A percentile compares a stretch with the other conserved stretches of the same genome.
These are phyloP conservation scores for Prunus fruticosa DNA, from an alignment of 306 rosid species.

Conservation along the genomic window DNA sequence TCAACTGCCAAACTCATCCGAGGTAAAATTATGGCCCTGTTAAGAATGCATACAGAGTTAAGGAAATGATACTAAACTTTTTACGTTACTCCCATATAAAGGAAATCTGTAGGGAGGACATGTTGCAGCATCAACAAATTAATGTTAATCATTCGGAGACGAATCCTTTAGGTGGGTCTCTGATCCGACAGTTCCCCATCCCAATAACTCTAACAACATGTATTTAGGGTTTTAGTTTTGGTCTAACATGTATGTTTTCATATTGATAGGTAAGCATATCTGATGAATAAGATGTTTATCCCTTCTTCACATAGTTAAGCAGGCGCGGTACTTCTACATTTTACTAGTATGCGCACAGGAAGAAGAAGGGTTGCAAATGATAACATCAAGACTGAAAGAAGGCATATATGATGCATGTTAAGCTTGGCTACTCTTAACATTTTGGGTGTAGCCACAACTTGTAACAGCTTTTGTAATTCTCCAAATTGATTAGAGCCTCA, in stretches of 20 bases:
- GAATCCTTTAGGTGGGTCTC: conserved; percentile 43
- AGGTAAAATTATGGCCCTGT: conserved; percentile 39
- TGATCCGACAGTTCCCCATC: neutral
- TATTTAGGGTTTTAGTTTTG: neutral
- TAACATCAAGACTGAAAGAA: conserved; percentile 29
- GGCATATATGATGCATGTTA: conserved; percentile 28
- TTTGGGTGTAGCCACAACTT: conserved; percentile 19
- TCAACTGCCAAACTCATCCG: conserved; percentile 37
- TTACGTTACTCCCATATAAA: conserved; percentile 25
- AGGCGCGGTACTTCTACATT: conserved; percentile 7
- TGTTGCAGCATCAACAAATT: conserved; percentile 42
- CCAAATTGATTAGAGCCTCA: conserved; percentile 9
- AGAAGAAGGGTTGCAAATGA: conserved; percentile 26
- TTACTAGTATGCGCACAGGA: conserved; percentile 31
- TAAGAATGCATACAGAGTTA: neutral
- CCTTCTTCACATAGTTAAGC: conserved; percentile 1
- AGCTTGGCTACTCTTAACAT: conserved; percentile 29
- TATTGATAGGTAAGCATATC: conserved; percentile 37
- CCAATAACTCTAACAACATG: neutral
- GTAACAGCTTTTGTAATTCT: conserved; percentile 14
- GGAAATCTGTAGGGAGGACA: conserved; percentile 40
- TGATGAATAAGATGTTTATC: conserved; percentile 4
- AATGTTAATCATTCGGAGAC: conserved; percentile 33
- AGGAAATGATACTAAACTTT: conserved; percentile 10
- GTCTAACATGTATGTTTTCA: conserved; percentile 20